Evolutionary conservation across 2,329 filamentous ascomycete genomes (phyloP).

Genomic region (Aspergillus piperis): DNA sequence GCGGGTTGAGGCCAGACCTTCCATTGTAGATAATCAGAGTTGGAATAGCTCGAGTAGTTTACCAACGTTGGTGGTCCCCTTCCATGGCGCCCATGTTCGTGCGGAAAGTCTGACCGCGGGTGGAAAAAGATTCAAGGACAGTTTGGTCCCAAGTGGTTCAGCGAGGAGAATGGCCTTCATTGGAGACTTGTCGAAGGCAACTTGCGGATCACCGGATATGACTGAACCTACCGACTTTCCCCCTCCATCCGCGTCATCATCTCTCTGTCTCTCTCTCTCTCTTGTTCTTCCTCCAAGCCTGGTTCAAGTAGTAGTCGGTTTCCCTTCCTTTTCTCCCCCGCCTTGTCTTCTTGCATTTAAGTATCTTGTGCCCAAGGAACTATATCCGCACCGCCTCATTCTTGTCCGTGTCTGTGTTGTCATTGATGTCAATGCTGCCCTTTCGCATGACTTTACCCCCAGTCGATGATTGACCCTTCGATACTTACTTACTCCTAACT

Average conservation of each 20-base stretch:
- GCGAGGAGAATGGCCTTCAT: not conserved
- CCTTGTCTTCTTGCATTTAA: not conserved
- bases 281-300: not conserved
- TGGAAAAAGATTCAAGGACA: not conserved
- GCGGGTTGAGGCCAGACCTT: too few relatives aligned
- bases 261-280: not conserved
- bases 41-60: too few relatives aligned
- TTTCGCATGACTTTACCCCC: not conserved
- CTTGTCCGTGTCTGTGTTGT: conserved; percentile 16
- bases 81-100: not conserved
- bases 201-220: conserved; percentile 15
- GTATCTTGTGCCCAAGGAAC: conserved; percentile 15
- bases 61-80: not conserved
- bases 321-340: not conserved
- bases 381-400: conserved; percentile 24
- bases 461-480: not conserved
- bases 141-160: not conserved
- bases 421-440: conserved; percentile 5
- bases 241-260: conserved; percentile 18
- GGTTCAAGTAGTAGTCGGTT: not conserved
- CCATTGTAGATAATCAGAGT: not conserved
- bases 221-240: conserved; percentile 9
- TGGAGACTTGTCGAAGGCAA: not conserved
- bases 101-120: not conserved
- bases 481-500: not conserved